Evolutionary conservation across 805 yeast species (phyloP).

Genomic region (Maudiozyma saulgeensis): DNA sequence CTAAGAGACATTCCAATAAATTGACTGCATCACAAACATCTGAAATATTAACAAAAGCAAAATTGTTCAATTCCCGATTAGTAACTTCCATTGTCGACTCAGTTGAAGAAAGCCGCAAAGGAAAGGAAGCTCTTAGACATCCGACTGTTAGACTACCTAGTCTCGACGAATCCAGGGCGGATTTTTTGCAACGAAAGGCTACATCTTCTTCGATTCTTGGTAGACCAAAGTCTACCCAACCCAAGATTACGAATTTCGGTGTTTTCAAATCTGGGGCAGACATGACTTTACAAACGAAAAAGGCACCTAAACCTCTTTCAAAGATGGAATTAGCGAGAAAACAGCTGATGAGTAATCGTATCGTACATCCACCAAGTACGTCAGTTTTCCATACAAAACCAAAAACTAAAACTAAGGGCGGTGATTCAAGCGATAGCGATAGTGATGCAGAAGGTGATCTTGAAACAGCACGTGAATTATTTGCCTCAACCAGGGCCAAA

Average conservation of each 20-base stretch:
- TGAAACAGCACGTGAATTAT: constrained; percentile 28
- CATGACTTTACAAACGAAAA: constrained; percentile 14
- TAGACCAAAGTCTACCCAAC: constrained; percentile 26
- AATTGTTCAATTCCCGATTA: constrained; percentile 41
- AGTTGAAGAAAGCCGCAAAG: constrained; percentile 31
- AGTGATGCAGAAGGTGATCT: constrained; percentile 35
- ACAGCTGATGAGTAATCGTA: constrained; percentile 23
- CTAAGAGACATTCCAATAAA: constrained; percentile 60
- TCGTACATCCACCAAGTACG: constrained; percentile 40
- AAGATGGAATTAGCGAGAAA: constrained; percentile 33
- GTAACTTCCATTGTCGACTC: constrained; percentile 45
- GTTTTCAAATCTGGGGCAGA: constrained; percentile 25
- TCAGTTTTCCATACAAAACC: constrained; percentile 40
- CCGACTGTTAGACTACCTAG: neutral
- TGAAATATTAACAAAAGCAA: constrained; percentile 53
- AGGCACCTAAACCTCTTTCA: constrained; percentile 25
- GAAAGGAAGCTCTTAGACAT: constrained; percentile 13
- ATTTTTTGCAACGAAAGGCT: constrained; percentile 26
- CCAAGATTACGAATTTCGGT: constrained; percentile 33
- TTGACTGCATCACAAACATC: constrained; percentile 56
- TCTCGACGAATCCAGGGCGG: constrained; percentile 22
- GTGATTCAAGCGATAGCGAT: constrained; percentile 30
- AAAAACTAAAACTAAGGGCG: constrained; percentile 12
- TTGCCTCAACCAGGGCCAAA: constrained; percentile 27
- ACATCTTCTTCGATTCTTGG: constrained; percentile 22